A percentile compares a stretch with the other conserved stretches of the same genome.
Evolutionary conservation across 352 stramenopile species (phyloP).

Genomic region (Phytophthora capsici): DNA sequence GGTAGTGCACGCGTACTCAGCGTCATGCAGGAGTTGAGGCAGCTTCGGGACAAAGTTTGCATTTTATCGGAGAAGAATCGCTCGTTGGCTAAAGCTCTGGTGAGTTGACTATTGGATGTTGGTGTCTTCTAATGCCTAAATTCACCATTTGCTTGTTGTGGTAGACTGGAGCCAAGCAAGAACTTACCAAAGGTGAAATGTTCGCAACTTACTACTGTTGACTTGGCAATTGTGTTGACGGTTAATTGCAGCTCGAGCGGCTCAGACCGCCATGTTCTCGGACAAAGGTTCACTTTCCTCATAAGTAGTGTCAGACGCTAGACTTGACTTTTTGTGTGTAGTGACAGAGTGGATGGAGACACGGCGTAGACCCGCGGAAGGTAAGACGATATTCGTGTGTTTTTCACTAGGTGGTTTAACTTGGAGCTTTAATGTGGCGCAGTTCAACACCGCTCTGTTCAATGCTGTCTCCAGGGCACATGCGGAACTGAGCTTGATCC

Average conservation of each 20-base stretch:
- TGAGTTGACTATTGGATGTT: conserved; percentile 17
- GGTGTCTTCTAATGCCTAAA: not conserved
- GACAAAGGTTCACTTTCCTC: conserved; percentile 31
- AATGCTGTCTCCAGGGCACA: conserved; percentile 35
- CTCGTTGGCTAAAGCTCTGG: conserved; percentile 70
- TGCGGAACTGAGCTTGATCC: no score
- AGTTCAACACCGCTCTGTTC: conserved; percentile 37
- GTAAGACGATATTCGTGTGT: conserved; percentile 5
- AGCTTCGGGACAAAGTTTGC: conserved; percentile 50
- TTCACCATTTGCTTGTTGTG: not conserved
- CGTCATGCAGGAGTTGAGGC: conserved; percentile 70
- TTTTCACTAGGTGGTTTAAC: not conserved
- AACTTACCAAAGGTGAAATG: conserved; percentile 52
- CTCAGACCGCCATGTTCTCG: conserved; percentile 37
- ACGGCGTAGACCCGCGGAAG: conserved; percentile 17
- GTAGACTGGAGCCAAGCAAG: conserved; percentile 65
- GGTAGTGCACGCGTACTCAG: conserved; percentile 60
- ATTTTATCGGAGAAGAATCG: conserved; percentile 63
- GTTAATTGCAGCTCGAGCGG: conserved; percentile 26
- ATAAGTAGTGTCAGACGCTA: no score
- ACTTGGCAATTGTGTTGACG: not conserved
- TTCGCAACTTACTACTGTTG: not conserved
- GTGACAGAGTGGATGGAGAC: conserved; percentile 43
- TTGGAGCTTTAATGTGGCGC: not conserved
- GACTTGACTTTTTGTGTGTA: no score